These are phyloP conservation scores for Auriscalpium microsporum DNA, from an alignment of 768 basidiomycete species.

Conservation along the genomic window DNA sequence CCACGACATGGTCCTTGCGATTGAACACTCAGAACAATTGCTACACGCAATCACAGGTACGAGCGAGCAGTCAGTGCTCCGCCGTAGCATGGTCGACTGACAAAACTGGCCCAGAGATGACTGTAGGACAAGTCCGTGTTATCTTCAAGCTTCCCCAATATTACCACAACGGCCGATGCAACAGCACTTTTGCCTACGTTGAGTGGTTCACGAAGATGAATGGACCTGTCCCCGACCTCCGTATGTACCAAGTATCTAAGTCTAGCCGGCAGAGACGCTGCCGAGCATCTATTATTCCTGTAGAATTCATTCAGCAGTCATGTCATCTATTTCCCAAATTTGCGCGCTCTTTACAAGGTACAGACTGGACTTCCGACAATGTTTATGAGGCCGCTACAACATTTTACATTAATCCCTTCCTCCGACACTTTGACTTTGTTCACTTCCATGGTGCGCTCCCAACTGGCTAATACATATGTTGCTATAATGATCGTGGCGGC, in stretches of 20 bases:
- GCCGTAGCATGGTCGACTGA: neutral
- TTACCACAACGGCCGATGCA: neutral
- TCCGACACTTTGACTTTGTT: neutral
- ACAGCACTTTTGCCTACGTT: neutral
- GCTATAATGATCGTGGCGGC: too few species aligned
- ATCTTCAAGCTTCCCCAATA: neutral
- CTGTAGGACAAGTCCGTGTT: neutral
- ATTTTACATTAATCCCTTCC: neutral
- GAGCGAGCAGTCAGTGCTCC: neutral
- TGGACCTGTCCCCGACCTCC: neutral
- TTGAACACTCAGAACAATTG: neutral
- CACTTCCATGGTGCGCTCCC: neutral
- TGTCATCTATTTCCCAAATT: neutral
- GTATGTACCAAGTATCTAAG: neutral
- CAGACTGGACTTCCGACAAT: neutral
- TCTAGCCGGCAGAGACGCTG: neutral
- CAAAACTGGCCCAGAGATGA: neutral
- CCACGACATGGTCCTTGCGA: neutral
- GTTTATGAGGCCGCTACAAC: neutral
- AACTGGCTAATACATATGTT: neutral
- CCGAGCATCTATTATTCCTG: neutral
- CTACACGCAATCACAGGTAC: neutral
- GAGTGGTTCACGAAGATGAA: neutral
- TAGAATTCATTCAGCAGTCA: neutral
- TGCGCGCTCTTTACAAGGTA: neutral